Evolutionary conservation across 208 protist genomes (phyloP), one percentile per base, ranked within the genome.

Genomic region (Acanthamoeba royreba): DNA sequence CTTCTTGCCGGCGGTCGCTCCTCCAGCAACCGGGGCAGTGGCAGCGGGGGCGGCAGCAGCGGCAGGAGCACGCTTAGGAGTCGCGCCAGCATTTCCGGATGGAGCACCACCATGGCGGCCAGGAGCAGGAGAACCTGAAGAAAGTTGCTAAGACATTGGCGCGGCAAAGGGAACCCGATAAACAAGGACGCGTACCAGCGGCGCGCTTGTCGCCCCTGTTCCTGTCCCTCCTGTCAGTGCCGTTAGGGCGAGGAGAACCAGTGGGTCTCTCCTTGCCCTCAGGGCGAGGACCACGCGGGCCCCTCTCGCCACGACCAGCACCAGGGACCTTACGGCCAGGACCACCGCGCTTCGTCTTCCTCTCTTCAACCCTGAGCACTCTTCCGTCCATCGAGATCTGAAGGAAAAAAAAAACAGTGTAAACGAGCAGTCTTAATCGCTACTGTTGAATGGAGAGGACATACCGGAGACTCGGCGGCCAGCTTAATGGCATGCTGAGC

Each of bases 371-470:
- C n/a, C 40, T 55, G 25, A 86, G 77, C 15, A 33, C 22, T 53
- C 77, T 47, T 7, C 46, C 77, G 77, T 86, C 77, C 77, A 86
- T 86, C 42, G 46, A 28, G 45, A 86, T 47, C 77, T 86, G 77
- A 5, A 4, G 9, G 5, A 19, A 45, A 53, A 25, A 58, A 11
- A 53, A 35, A 55, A 33, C 25, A 38, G 46, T 33, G 17, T 42
- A 11, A 11, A 5, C 33, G 8, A 46, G 8, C 11, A 40, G 40
- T 81, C 38, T 46, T 47, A n/a, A 25, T 17, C 7, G 69, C 19
- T 28, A 22, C 19, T 46, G 4, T 28, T 13, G 40, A 4, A 33
- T 2, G 77, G 5, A 45, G 31, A 28, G 53, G 42, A 40, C 42
- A 28, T 86, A 86, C 77, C 28, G 77, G 77, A 28, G 8, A 55